Evolutionary conservation across 176 grass and related monocot species (phyloP).

Genomic region (Musa itinerans): DNA sequence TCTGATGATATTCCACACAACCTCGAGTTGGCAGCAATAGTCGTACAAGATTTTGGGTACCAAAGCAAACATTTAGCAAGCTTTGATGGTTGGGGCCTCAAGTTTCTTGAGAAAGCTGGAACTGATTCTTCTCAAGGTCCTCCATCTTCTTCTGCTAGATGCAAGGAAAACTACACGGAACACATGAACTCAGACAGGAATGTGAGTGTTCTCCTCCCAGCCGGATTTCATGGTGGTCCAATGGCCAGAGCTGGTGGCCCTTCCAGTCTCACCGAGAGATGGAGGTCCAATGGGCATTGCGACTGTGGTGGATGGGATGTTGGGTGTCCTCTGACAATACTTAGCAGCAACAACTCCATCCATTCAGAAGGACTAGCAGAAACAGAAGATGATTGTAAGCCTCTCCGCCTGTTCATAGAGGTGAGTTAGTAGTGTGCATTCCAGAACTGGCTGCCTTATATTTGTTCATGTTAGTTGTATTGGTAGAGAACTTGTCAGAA

Average conservation of each 20-base stretch:
- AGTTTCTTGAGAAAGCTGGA: conserved; percentile 63
- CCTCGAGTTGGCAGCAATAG: conserved; percentile 57
- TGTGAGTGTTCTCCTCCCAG: conserved; percentile 47
- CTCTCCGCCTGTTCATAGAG: conserved; percentile 33
- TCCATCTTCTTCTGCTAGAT: not conserved
- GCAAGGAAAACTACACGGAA: not conserved
- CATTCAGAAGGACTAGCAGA: not conserved
- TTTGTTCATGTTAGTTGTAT: not conserved
- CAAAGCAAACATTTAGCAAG: conserved; percentile 15
- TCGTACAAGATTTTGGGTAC: conserved; percentile 33
- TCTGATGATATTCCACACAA: conserved; percentile 33
- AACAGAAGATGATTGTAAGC: conserved; percentile 19
- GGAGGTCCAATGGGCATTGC: conserved; percentile 49
- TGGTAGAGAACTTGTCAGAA: not conserved
- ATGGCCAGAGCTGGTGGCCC: conserved; percentile 20
- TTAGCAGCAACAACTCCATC: conserved; percentile 20
- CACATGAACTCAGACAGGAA: not conserved
- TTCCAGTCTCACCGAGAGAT: conserved; percentile 50
- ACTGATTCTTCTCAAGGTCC: not conserved
- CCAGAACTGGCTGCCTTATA: not conserved
- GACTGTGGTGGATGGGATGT: conserved; percentile 87
- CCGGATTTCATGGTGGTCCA: conserved; percentile 53
- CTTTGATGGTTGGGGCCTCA: conserved; percentile 76
- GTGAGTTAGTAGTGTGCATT: conserved; percentile 15
- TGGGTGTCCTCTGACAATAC: conserved; percentile 64